These are phyloP conservation scores for Corymbia calophylla DNA, from an alignment of 441 rosid genomes.

Conservation along the genomic window DNA sequence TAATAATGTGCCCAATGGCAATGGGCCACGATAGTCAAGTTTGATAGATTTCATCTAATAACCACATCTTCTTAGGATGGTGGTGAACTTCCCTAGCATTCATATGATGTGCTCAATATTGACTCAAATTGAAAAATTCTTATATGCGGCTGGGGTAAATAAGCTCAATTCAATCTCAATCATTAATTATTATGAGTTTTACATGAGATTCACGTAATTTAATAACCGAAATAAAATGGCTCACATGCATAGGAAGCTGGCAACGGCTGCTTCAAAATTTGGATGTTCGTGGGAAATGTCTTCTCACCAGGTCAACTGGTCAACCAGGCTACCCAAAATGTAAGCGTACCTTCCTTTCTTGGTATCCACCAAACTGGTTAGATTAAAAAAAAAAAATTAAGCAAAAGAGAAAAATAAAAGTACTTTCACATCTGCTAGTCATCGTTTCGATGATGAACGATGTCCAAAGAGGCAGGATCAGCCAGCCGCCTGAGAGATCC, in stretches of 20 bases:
- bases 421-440: background rate
- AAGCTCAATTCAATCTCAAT: background rate
- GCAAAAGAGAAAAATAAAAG: background rate
- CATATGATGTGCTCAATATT: background rate
- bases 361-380: background rate
- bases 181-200: too few relatives aligned
- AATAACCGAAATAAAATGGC: background rate
- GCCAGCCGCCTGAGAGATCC: background rate
- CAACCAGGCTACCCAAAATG: background rate
- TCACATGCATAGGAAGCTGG: too few relatives aligned
- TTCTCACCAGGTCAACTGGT: background rate
- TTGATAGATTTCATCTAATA: background rate
- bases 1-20: background rate
- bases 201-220: background rate
- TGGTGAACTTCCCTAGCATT: background rate
- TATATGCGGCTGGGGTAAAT: accelerated
- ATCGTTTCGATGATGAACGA: background rate
- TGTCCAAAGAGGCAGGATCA: background rate
- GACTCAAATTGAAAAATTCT: background rate
- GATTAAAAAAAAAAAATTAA: background rate
- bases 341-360: background rate
- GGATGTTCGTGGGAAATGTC: background rate
- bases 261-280: background rate
- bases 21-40: background rate
- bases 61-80: background rate